Percentiles rank a stretch among this genome's conserved stretches.
These are phyloP conservation scores for Rhizopus arrhizus DNA, from an alignment of 371 early-diverging fungal genomes.

Conservation along the genomic window DNA sequence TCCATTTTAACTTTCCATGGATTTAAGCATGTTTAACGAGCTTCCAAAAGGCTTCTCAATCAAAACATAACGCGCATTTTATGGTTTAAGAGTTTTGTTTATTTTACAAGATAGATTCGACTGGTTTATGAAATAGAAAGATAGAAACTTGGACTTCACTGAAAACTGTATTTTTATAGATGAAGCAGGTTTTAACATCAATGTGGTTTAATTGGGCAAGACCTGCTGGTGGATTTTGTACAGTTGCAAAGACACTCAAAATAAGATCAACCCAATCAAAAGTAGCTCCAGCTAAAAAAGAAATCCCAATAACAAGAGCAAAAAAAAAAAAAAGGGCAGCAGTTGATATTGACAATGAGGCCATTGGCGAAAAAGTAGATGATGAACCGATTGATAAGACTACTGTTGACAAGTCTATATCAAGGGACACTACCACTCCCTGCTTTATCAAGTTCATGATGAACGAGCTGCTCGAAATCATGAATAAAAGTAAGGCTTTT, in stretches of 20 bases:
- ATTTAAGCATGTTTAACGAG: too few species aligned
- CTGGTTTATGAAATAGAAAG: constrained; percentile 11
- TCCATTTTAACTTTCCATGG: too few species aligned
- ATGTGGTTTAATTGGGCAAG: constrained; percentile 4
- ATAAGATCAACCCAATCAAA: constrained; percentile 10
- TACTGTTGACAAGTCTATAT: not conserved
- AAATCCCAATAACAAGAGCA: constrained; percentile 1
- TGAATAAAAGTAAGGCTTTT: constrained; percentile 13
- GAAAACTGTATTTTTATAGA: constrained; percentile 15
- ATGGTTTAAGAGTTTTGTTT: too few species aligned
- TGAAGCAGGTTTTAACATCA: constrained; percentile 14
- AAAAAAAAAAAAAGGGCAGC: constrained; percentile 10
- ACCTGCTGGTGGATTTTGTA: constrained; percentile 15
- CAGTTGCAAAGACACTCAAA: constrained; percentile 11
- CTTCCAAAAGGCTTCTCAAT: too few species aligned
- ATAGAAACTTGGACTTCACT: constrained; percentile 3
- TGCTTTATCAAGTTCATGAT: constrained; percentile 13
- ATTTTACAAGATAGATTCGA: constrained; percentile 7
- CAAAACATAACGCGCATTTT: too few species aligned
- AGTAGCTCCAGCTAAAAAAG: constrained; percentile 7
- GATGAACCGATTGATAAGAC: constrained; percentile 1
- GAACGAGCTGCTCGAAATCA: constrained; percentile 14
- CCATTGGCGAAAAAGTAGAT: not conserved
- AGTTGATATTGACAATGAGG: too few species aligned
- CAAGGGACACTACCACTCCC: constrained; percentile 6